Evolutionary conservation across 305 asterid species (phyloP), one percentile per base, ranked within the genome.

Genomic region (Caryopteris hybrid): DNA sequence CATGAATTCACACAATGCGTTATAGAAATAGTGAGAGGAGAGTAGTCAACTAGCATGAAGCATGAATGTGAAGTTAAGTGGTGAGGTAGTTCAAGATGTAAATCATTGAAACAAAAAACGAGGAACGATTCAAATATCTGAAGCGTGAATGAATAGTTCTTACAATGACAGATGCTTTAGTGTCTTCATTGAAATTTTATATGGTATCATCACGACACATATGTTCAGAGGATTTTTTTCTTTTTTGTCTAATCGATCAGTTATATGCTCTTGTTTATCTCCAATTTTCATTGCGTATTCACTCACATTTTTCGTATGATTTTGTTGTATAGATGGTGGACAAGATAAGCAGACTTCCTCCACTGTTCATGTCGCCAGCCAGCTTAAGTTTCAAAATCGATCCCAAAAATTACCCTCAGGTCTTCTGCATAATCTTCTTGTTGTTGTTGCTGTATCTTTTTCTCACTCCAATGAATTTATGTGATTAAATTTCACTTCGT

Each of bases 371-470:
- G 50, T 43, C 60, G 75, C 55, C 58, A 75, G 69, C 69, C 71
- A 33, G 41, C 78, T 47, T 42, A 67, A 45, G 45, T 25, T 73
- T 70, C 79, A 71, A 65, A 70, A 70, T 39, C 71, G 60, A 64
- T 62, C 76, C 54, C 78, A 80, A 56, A 80, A 75, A 6, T 73
- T 78, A 61, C 65, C 76, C 58, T 72, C 86, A 66, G 84, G 78
- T 76, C 58, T 53, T 63, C 56, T 31, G 39, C 73, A 63, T 20
- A 3, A 43, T 34, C 29, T n/a, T 22, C 21, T 27, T 58, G 68
- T 22, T 22, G 51, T 12, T 20, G 25, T 21, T 36, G 41, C 27
- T 21, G 21, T 29, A 13, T 2, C 17, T 25, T 7, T 8, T 53
- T 25, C 22, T 10, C n/a, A 6, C 18, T 11, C 59, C 59, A 54